Evolutionary conservation across 345 rosid genomes (phyloP), one percentile per base, ranked within the genome.

Genomic region (Chamaenerion angustifolium): DNA sequence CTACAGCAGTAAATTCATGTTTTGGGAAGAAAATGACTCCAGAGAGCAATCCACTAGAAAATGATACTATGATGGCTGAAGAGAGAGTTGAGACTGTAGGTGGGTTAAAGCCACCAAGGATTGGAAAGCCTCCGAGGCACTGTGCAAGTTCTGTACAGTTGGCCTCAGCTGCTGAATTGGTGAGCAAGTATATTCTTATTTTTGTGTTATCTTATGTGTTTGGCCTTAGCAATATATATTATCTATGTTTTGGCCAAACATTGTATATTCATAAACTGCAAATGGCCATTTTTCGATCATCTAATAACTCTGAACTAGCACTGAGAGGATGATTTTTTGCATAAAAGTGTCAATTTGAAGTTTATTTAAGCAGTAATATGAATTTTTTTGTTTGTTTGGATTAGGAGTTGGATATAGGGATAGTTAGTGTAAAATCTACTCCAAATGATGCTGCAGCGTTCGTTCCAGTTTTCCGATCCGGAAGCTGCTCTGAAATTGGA

Each of bases 401-500:
- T 19, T 48, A 63, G 67, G 57, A 56, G 42, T 18, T 1, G 4
- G 67, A 56, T 0, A 41, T 0, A 14, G 49, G 21, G 46, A 17
- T 61, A 12, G 21, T 56, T 18, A 48, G 43, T 45, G 40, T 37
- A 41, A 44, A 50, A 43, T 56, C 56, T 0, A 13, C 60, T 42
- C 12, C 60, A 31, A 60, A 55, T 44, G 66, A 49, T 42, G 25
- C n/a, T 17, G 31, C 37, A 31, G 52, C 11, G 6, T 46, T 48
- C 19, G 1, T 45, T 4, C 68, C 56, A 0, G 49, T 64, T 0
- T 54, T 58, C 45, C 63, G 64, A 10, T 64, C 68, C 21, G 68
- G 68, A 15, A 58, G 64, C 63, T 64, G 52, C 55, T 52, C 64
- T 19, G 55, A 64, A 55, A 58, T 48, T 14, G 68, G 68, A 16